Evolutionary conservation across 352 stramenopile genomes (phyloP).

Genomic region (Globisporangium alternatum): DNA sequence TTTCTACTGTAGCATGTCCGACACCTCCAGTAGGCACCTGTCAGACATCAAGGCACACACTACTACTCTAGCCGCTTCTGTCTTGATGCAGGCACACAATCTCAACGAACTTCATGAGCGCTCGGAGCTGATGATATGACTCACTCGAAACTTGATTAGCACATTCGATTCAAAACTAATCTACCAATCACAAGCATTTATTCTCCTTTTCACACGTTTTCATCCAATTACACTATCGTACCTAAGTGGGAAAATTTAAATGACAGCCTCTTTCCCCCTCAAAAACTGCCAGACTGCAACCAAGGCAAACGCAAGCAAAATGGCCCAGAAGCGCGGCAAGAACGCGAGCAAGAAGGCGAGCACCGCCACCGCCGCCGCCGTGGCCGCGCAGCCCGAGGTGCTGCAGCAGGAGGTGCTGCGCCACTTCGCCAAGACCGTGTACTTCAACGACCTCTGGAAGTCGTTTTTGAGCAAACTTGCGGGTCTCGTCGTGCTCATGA

Average conservation of each 20-base stretch:
- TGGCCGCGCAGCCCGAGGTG: conserved; percentile 24
- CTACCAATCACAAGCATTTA: too few relatives aligned
- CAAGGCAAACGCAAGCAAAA: background rate
- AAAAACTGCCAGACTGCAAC: background rate
- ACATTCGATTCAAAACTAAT: too few relatives aligned
- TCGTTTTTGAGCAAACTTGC: conserved; percentile 81
- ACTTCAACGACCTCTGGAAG: conserved; percentile 85
- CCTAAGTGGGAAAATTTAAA: too few relatives aligned
- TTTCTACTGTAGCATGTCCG: too few relatives aligned
- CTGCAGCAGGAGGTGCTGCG: conserved; percentile 69
- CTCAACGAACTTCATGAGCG: too few relatives aligned
- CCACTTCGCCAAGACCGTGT: conserved; percentile 81
- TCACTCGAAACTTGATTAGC: too few relatives aligned
- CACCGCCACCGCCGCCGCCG: conserved; percentile 4
- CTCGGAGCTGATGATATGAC: too few relatives aligned
- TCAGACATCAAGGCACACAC: too few relatives aligned
- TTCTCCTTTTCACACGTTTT: background rate
- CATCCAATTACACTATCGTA: background rate
- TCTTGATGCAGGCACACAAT: too few relatives aligned
- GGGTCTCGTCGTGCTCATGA: conserved; percentile 65
- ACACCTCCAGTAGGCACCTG: too few relatives aligned
- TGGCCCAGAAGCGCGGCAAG: conserved; percentile 18
- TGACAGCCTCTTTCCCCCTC: background rate
- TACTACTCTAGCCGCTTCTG: too few relatives aligned
- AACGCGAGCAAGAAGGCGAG: conserved; percentile 16